Conservation (phyloP, 106 monocot genomes). For the Amphibolis antarctica region DNA sequence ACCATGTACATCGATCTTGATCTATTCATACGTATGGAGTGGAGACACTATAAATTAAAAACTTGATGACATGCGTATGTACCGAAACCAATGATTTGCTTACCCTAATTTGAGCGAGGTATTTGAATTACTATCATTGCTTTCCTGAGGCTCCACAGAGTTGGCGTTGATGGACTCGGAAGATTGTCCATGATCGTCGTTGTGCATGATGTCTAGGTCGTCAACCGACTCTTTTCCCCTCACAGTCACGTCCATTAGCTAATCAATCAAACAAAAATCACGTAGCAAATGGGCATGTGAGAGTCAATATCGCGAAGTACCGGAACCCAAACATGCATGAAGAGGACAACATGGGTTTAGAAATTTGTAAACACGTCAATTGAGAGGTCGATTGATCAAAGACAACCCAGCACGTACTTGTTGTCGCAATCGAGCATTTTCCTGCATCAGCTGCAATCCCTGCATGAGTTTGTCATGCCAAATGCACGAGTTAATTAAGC, state of each 20-base stretch:
- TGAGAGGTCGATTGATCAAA: no score
- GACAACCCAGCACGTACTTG: constrained; percentile 23
- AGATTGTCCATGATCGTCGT: background rate
- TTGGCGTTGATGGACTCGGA: background rate
- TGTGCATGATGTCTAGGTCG: background rate
- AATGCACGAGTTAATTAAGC: no score
- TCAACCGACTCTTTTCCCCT: background rate
- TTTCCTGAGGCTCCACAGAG: background rate
- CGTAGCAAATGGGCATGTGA: no score
- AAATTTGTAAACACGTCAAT: no score
- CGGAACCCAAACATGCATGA: background rate
- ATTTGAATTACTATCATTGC: background rate
- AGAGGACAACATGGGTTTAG: background rate
- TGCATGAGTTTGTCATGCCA: constrained; percentile 6
- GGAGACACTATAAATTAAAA: no score
- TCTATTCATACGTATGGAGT: no score
- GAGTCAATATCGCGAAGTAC: background rate
- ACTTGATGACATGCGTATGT: no score
- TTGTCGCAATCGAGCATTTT: constrained; percentile 34
- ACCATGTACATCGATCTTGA: no score
- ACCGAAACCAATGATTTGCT: background rate
- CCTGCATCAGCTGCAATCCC: constrained; percentile 47
- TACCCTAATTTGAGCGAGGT: constrained; percentile 4
- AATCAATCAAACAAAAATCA: no score
- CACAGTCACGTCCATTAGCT: background rate